Base-by-base conservation (phyloP, 1,139 yeast genomes). In the Debaryomycetaceae sp. region DNA sequence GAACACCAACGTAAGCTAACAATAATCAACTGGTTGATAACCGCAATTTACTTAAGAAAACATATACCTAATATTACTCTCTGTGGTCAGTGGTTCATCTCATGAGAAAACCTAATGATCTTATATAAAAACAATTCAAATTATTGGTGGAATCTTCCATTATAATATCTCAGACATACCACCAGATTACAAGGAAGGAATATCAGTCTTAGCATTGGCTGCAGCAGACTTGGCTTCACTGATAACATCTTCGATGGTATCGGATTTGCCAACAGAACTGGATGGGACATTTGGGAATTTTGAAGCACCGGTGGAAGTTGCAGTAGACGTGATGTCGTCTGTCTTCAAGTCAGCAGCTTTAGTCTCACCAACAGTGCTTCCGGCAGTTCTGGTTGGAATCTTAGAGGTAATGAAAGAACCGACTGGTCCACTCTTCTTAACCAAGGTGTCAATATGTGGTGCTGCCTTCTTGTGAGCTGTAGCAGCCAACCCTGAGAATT, bases 381-480 rank as follows among this genome's bases (percentile, higher is more conserved):
- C 84, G 42, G 87, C 87, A 54, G 88, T 82, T 80, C 88, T 82
- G 50, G 80, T 78, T 46, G 87, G 85, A 58, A 82, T 64, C 63
- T 80, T 76, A 46, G 81, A 75, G 59, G 78, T 68, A 57, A 84
- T 67, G 55, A 79, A 80, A 37, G 75, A 59, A 43, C 83, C 80
- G 46, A 83, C 78, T 47, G 91, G 93, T 41, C 87, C 87, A 47
- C 82, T 65, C 65, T 80, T 80, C 56, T 76, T 70, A 57, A 79
- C 74, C 51, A 79, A 72, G 44, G 57, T 57, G 39, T 72, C 68
- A 47, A 73, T 47, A 54, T 68, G 69, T 45, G 78, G 78, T 52
- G 69, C 68, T 49, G 81, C 79, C 65, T 83, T 80, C 51, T 77
- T 76, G 52, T 78, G 76, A 43, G 83, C 85, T 42, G 71, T 42